Conservation (phyloP, 1,139 yeast genomes). For the Kazachstania sp. region DNA sequence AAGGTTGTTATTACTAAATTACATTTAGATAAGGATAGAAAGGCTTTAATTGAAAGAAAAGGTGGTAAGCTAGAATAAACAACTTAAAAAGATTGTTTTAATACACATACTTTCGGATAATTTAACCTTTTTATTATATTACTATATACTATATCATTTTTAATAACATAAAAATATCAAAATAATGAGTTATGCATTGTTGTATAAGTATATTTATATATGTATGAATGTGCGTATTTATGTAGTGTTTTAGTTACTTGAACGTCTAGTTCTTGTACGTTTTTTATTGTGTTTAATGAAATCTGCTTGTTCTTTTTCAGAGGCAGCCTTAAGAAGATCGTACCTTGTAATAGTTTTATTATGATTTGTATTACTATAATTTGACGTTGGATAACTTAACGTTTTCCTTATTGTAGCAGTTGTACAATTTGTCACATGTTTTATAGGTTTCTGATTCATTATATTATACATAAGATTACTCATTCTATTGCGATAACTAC, state of each 20-base stretch:
- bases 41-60: constrained; percentile 90
- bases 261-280: not conserved
- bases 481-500: constrained; percentile 1
- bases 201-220: too few species aligned
- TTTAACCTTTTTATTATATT: too few species aligned
- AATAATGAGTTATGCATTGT: not conserved
- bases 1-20: constrained; percentile 98
- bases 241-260: not conserved
- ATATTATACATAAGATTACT: constrained; percentile 1
- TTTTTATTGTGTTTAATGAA: not conserved
- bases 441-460: constrained; percentile 6
- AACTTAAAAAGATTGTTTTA: too few species aligned
- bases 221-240: not conserved
- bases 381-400: constrained; percentile 1
- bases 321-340: constrained; percentile 13
- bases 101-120: too few species aligned
- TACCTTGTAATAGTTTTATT: constrained; percentile 12
- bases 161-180: too few species aligned
- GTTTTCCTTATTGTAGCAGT: not conserved
- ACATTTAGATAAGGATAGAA: constrained; percentile 98
- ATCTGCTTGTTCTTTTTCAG: constrained; percentile 4
- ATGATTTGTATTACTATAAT: constrained; percentile 3
- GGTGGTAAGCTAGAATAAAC: constrained; percentile 73
- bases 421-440: constrained; percentile 1
- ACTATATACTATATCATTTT: too few species aligned